Conservation (phyloP, 2,329 filamentous ascomycete genomes). For the Aspergillus ochraceoroseus region DNA sequence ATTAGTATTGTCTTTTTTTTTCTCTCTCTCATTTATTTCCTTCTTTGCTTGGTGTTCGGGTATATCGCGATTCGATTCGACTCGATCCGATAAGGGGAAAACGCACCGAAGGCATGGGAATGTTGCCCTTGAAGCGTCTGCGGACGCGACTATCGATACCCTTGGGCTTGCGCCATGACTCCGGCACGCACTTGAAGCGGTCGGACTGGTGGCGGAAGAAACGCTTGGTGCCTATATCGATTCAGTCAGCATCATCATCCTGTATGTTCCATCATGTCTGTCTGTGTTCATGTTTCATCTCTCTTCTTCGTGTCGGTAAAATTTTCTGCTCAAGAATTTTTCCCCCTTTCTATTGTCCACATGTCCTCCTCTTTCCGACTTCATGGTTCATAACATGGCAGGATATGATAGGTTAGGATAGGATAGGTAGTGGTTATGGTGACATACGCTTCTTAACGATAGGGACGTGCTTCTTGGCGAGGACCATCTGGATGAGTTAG, state of each 20-base stretch:
- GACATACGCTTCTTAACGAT: slow-evolving; percentile 99
- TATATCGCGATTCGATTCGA: too few species aligned
- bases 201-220: slow-evolving; percentile 98
- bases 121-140: slow-evolving; percentile 93
- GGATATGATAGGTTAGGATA: slow-evolving; percentile 3
- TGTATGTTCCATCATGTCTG: too few species aligned
- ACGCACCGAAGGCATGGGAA: slow-evolving; percentile 96
- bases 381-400: background rate
- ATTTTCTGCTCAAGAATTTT: too few species aligned
- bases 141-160: slow-evolving; percentile 99
- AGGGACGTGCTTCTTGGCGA: slow-evolving; percentile 97
- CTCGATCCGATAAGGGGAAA: background rate
- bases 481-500: slow-evolving; percentile 65
- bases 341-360: too few species aligned
- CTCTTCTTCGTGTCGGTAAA: too few species aligned
- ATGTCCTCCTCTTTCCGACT: background rate
- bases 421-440: slow-evolving; percentile 4
- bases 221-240: slow-evolving; percentile 70
- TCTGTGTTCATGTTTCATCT: too few species aligned
- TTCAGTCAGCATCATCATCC: slow-evolving; percentile 2
- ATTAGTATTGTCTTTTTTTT: slow-evolving; percentile 2
- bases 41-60: background rate
- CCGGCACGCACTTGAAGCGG: slow-evolving; percentile 85
- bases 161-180: slow-evolving; percentile 99
- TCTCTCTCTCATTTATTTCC: background rate